These are phyloP conservation scores for Tephrocybe sp. DNA, from an alignment of 768 basidiomycete genomes.

Conservation along the genomic window DNA sequence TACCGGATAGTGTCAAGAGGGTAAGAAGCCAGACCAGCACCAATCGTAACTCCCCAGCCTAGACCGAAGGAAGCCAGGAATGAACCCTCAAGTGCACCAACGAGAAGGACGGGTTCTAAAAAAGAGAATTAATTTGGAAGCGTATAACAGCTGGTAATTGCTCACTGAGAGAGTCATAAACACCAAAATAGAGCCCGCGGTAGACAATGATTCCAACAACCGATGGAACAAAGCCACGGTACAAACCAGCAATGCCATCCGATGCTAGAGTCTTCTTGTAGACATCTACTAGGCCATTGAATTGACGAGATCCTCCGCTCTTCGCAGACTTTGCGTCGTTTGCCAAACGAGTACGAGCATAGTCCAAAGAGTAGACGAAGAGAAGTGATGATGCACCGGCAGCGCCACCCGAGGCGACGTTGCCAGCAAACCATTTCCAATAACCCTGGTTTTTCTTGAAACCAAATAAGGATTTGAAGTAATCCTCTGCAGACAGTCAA, in stretches of 20 bases:
- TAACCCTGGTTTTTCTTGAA: constrained; percentile 99
- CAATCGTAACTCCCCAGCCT: constrained; percentile 99
- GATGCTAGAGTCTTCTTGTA: constrained; percentile 97
- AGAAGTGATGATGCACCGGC: constrained; percentile 98
- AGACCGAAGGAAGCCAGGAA: constrained; percentile 97
- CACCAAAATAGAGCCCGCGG: constrained; percentile 99
- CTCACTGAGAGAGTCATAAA: constrained; percentile 90
- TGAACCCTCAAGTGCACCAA: constrained; percentile 91
- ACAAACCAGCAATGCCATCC: constrained; percentile 98
- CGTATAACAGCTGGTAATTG: constrained; percentile 18
- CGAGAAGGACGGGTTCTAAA: constrained; percentile 93
- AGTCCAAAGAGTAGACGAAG: constrained; percentile 99
- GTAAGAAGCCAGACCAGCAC: constrained; percentile 98
- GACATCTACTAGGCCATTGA: constrained; percentile 97
- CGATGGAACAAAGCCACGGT: constrained; percentile 99
- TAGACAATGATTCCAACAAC: constrained; percentile 99
- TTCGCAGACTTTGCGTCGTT: constrained; percentile 97
- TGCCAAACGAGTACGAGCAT: constrained; percentile 98
- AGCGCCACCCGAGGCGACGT: constrained; percentile 97
- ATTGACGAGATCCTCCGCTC: constrained; percentile 89
- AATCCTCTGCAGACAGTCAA: constrained; percentile 66
- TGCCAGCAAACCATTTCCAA: constrained; percentile 98
- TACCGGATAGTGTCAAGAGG: constrained; percentile 90
- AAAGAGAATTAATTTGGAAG: constrained; percentile 16
- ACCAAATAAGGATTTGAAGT: constrained; percentile 98